These are phyloP conservation scores for Suhomyces xylopsoci DNA, from an alignment of 805 yeast genomes.

Conservation along the genomic window DNA sequence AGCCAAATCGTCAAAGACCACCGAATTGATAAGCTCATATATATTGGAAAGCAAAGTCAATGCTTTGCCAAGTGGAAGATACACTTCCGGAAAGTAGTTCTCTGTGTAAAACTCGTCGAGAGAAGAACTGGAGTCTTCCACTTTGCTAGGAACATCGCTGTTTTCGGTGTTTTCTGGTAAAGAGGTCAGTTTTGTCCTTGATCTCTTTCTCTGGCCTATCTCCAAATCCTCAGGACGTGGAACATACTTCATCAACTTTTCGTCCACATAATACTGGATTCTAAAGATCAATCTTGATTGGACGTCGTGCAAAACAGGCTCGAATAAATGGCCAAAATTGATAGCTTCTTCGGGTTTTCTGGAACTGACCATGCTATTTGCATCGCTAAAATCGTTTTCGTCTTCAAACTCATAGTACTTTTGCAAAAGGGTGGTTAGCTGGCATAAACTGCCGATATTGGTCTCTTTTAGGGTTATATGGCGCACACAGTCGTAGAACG, in stretches of 20 bases:
- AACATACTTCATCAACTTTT: conserved; percentile 60
- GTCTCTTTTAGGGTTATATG: conserved; percentile 66
- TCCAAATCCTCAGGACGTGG: conserved; percentile 69
- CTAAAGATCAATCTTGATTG: conserved; percentile 81
- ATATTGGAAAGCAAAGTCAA: conserved; percentile 70
- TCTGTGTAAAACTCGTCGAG: conserved; percentile 35
- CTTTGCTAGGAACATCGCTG: background rate
- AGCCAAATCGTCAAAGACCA: conserved; percentile 84
- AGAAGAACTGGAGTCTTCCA: conserved; percentile 1
- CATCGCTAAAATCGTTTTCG: conserved; percentile 5
- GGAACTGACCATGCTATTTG: conserved; percentile 3
- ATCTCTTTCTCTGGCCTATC: conserved; percentile 38
- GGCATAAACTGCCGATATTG: conserved; percentile 67
- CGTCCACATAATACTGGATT: conserved; percentile 69
- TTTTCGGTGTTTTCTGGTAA: conserved; percentile 1
- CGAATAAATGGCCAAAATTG: conserved; percentile 59
- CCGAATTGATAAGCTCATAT: conserved; percentile 72
- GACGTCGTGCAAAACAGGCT: conserved; percentile 69
- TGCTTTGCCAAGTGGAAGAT: conserved; percentile 71
- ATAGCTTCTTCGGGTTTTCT: conserved; percentile 20
- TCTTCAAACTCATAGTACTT: conserved; percentile 65
- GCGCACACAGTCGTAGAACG: conserved; percentile 70
- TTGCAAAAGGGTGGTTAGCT: conserved; percentile 65
- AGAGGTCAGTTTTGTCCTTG: background rate
- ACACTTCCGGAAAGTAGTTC: conserved; percentile 46